These are phyloP conservation scores for Breynia disticha DNA, from an alignment of 441 rosid genomes.

Conservation along the genomic window DNA sequence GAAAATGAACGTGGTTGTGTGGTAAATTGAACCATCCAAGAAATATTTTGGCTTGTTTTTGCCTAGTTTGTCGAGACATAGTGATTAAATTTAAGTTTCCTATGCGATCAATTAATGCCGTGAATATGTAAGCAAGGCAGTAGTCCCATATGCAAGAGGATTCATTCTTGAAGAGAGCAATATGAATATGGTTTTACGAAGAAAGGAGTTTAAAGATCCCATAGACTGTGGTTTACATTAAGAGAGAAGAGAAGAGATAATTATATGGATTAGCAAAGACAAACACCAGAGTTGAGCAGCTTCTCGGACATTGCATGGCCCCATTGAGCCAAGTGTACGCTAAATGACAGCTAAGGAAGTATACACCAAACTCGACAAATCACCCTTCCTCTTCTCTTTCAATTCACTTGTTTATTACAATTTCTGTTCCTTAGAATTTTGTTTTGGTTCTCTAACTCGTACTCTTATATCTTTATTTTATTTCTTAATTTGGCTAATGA, in stretches of 20 bases:
- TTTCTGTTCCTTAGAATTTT: background rate
- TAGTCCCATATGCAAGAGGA: too few relatives aligned
- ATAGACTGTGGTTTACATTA: background rate
- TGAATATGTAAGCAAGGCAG: too few relatives aligned
- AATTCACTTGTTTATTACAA: background rate
- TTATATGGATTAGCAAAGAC: constrained; percentile 24
- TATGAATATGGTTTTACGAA: background rate
- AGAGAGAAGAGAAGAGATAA: background rate
- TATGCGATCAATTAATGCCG: too few relatives aligned
- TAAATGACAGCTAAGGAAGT: constrained; percentile 18
- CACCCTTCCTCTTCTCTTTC: constrained; percentile 4
- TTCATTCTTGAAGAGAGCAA: too few relatives aligned
- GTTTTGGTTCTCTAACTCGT: constrained; percentile 2
- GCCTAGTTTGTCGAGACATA: too few relatives aligned
- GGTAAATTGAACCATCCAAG: too few relatives aligned
- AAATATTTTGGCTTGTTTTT: too few relatives aligned
- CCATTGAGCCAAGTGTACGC: constrained; percentile 37
- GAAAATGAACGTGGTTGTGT: too few relatives aligned
- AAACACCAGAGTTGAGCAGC: constrained; percentile 11
- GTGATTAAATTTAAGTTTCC: too few relatives aligned
- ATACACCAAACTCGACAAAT: constrained; percentile 36
- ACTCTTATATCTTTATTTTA: background rate
- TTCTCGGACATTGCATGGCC: constrained; percentile 22
- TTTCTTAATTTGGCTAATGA: background rate
- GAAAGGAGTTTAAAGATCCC: constrained; percentile 17